phyloP scores from a whole-genome alignment of 1,284 basidiomycete genomes.

The Neonothopanus nambi region DNA sequence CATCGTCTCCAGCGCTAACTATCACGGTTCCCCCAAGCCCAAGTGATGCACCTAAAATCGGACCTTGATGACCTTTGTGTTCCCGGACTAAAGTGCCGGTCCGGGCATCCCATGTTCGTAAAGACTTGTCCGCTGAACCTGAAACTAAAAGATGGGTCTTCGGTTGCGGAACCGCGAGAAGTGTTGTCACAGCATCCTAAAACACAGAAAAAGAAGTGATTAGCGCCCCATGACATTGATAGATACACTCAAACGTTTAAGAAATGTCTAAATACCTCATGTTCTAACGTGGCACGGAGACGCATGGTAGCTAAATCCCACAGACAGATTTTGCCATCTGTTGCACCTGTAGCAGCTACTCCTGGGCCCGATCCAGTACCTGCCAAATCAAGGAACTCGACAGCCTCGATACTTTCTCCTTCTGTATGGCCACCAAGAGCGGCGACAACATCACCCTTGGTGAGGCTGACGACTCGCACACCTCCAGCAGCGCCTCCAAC shows the following conservation, averaged over 20 bases:
- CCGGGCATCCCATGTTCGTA: conserved; percentile 93
- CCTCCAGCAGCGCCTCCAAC: conserved; percentile 86
- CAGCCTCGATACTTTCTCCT: conserved; percentile 88
- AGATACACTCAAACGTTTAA: conserved; percentile 4
- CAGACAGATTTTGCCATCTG: conserved; percentile 91
- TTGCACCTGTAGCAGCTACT: conserved; percentile 85
- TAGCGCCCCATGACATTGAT: conserved; percentile 18
- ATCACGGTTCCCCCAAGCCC: conserved; percentile 67
- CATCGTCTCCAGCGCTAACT: conserved; percentile 86
- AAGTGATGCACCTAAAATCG: conserved; percentile 79
- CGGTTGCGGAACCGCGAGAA: conserved; percentile 74
- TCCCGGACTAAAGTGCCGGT: conserved; percentile 78
- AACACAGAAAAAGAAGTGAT: conserved; percentile 18
- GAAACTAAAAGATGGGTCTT: conserved; percentile 79
- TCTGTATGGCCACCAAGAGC: conserved; percentile 84
- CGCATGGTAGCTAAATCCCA: conserved; percentile 92
- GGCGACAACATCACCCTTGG: conserved; percentile 82
- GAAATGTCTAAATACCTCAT: too few species aligned
- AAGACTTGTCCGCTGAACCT: conserved; percentile 81
- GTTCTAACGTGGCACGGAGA: conserved; percentile 76
- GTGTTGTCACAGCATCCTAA: conserved; percentile 85
- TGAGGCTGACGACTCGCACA: conserved; percentile 83
- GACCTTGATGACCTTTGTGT: conserved; percentile 84
- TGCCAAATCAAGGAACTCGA: conserved; percentile 82
- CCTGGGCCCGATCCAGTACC: conserved; percentile 58